A percentile compares a stretch with the other conserved stretches of the same genome.
phyloP scores from a whole-genome alignment of 1,284 basidiomycete genomes.

The Athelia psychrophila region DNA sequence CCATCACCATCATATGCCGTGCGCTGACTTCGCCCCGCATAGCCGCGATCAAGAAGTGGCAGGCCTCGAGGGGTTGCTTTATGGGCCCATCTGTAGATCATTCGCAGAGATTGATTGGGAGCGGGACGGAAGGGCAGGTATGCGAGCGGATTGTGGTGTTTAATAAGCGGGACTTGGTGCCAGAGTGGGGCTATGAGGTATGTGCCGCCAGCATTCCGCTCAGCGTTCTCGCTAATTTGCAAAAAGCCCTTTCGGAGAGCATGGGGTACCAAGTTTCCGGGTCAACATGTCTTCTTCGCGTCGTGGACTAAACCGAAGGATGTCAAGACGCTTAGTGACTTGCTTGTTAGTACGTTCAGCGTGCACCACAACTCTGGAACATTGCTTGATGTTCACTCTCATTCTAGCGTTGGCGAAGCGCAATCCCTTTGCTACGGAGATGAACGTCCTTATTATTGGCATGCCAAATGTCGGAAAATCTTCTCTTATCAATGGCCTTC shows the following conservation, averaged over 20 bases:
- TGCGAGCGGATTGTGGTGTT: slow-evolving; percentile 90
- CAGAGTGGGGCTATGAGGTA: slow-evolving; percentile 83
- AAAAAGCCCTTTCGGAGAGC: slow-evolving; percentile 66
- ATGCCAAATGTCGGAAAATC: slow-evolving; percentile 99
- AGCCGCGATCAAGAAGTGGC: slow-evolving; percentile 65
- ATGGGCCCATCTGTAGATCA: slow-evolving; percentile 15
- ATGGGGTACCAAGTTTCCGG: slow-evolving; percentile 64
- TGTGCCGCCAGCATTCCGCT: slow-evolving; percentile 18
- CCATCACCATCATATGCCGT: not conserved
- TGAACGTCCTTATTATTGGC: slow-evolving; percentile 89
- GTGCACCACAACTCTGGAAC: slow-evolving; percentile 4
- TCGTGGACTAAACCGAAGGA: slow-evolving; percentile 67
- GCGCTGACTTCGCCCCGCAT: slow-evolving; percentile 7
- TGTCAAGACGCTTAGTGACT: slow-evolving; percentile 57
- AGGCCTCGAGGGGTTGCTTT: slow-evolving; percentile 22
- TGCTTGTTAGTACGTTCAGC: slow-evolving; percentile 66
- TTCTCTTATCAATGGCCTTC: slow-evolving; percentile 88
- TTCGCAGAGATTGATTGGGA: not conserved
- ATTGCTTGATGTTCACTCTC: slow-evolving; percentile 8
- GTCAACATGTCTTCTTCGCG: slow-evolving; percentile 65
- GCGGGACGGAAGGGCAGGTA: slow-evolving; percentile 27
- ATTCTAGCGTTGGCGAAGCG: slow-evolving; percentile 64
- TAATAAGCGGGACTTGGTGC: slow-evolving; percentile 92
- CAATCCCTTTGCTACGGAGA: slow-evolving; percentile 65
- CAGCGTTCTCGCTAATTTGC: slow-evolving; percentile 11